phyloP scores from a whole-genome alignment of 1,139 yeast species.

The Sugiyamaella paludigena region DNA sequence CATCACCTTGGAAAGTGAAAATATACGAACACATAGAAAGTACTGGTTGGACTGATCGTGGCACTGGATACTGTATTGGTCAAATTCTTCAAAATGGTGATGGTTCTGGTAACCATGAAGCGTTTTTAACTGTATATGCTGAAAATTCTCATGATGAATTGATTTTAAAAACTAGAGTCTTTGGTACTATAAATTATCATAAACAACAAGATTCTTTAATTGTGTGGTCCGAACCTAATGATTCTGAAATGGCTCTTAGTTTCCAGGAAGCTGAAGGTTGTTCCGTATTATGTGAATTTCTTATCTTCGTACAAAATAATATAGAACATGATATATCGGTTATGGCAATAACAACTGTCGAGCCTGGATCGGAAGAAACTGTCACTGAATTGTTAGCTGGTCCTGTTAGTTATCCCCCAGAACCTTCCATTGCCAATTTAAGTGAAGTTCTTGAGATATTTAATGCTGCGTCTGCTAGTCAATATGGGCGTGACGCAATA shows the following conservation, averaged over 20 bases:
- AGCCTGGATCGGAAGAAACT: slow-evolving; percentile 36
- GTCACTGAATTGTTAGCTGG: slow-evolving; percentile 83
- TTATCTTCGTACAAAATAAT: slow-evolving; percentile 63
- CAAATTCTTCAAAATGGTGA: slow-evolving; percentile 42
- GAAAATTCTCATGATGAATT: slow-evolving; percentile 62
- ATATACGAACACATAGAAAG: slow-evolving; percentile 71
- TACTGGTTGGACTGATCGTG: slow-evolving; percentile 88
- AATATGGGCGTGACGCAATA: slow-evolving; percentile 37
- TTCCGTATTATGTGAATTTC: slow-evolving; percentile 74
- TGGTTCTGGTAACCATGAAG: slow-evolving; percentile 33
- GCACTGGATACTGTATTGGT: slow-evolving; percentile 89
- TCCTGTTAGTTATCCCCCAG: slow-evolving; percentile 67
- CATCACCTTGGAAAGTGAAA: slow-evolving; percentile 74
- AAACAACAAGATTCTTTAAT: slow-evolving; percentile 92
- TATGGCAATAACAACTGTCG: slow-evolving; percentile 63
- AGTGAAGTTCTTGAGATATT: slow-evolving; percentile 49
- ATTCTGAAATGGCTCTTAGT: slow-evolving; percentile 81
- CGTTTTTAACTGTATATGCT: slow-evolving; percentile 69
- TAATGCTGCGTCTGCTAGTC: slow-evolving; percentile 26
- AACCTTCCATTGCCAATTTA: slow-evolving; percentile 46
- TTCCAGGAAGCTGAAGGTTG: slow-evolving; percentile 95
- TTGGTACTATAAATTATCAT: slow-evolving; percentile 80
- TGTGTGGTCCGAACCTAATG: slow-evolving; percentile 85
- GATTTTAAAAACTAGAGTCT: slow-evolving; percentile 62
- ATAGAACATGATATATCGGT: slow-evolving; percentile 68